Evolutionary conservation across 352 stramenopile species (phyloP), one percentile per base, ranked within the genome.

Genomic region (Phytophthora ohioensis): DNA sequence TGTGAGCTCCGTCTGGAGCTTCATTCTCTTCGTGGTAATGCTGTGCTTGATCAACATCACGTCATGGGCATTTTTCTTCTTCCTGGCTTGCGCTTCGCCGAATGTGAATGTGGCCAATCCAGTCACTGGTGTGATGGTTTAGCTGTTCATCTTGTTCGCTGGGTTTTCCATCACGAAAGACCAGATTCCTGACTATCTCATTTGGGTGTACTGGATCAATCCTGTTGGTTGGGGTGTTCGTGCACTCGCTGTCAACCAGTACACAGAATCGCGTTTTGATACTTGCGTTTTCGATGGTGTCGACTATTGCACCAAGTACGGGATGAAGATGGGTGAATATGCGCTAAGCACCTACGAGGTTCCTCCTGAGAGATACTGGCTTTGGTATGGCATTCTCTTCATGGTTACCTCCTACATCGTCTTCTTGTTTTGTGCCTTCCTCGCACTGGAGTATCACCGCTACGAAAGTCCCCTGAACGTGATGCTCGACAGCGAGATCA

Each of bases 261-360:
- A 76, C 57, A 67, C 43, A 0, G 52, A 73, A 12, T 30, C 42
- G 1, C 48, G 45, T 5, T 77, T 83, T 10, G 65, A 81, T 13
- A 59, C 53, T 2, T 79, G 69, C 3, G 46, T 69, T 17, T 81
- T 79, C 35, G 47, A 68, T 8, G 58, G 38, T 7, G 27, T 81
- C 4, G 54, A 80, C 53, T 83, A 80, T 45, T 78, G 71, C 30
- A n/a, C 43, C 43, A 21, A 10, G 27, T 81, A 69, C 27, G 58
- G 48, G 9, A 63, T 67, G 58, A 69, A 67, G 4, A 63, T 69
- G 42, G 66, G 66, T 0, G 45, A 64, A 15, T 73, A 73, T 36
- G 55, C 66, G 10, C 58, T 73, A 8, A 63, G 43, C 31, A 46
- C 66, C 3, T 73, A 64, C 31, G 66, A 69, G 30, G 52, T 73